Evolutionary conservation across 768 basidiomycete genomes (phyloP).

Genomic region (Collybiopsis confluens): DNA sequence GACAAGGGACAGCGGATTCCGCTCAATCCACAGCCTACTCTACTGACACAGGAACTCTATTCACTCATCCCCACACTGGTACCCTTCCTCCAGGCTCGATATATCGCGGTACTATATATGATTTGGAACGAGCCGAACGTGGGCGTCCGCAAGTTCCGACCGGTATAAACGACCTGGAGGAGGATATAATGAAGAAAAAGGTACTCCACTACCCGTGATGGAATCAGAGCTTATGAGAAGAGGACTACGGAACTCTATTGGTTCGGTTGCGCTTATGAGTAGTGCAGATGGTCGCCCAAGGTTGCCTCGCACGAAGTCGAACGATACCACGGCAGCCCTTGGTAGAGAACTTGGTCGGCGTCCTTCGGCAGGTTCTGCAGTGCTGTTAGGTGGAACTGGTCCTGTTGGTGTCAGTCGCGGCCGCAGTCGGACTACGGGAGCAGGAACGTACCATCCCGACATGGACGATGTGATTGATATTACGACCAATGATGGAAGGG

Average conservation of each 20-base stretch:
- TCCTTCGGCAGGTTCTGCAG: neutral
- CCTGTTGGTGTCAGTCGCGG: neutral
- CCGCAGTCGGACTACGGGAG: neutral
- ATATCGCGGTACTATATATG: neutral
- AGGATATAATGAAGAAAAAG: neutral
- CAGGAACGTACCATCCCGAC: neutral
- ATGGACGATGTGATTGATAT: neutral
- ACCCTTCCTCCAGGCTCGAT: neutral
- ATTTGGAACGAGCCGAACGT: neutral
- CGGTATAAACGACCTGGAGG: neutral
- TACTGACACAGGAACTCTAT: neutral
- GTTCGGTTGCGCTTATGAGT: neutral
- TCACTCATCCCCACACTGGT: neutral
- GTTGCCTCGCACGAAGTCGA: neutral
- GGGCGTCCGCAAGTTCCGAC: neutral
- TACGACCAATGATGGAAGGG: too few relatives aligned
- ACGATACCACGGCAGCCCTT: neutral
- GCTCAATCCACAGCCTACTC: neutral
- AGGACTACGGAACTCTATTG: neutral
- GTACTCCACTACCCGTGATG: neutral
- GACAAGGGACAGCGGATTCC: neutral
- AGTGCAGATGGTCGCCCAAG: neutral
- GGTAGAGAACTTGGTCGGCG: neutral
- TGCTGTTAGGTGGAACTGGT: neutral
- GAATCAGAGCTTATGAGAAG: slow-evolving; percentile 1